These are phyloP conservation scores for Diversispora epigaea DNA, from an alignment of 192 early-diverging fungal genomes.

Conservation along the genomic window DNA sequence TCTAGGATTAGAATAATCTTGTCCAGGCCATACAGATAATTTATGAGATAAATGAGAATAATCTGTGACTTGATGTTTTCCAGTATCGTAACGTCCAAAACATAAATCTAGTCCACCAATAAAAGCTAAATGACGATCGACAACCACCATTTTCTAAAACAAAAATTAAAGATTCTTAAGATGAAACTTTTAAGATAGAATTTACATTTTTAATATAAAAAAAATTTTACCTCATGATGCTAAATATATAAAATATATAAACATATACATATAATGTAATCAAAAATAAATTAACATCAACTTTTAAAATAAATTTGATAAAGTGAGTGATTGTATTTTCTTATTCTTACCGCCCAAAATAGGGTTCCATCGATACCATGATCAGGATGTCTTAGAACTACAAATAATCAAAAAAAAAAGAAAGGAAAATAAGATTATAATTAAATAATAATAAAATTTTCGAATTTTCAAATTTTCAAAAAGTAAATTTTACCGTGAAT, in stretches of 20 bases:
- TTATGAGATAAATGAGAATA: conserved; percentile 52
- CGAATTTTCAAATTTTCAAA: background rate
- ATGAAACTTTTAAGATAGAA: background rate
- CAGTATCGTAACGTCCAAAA: conserved; percentile 83
- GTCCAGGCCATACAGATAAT: conserved; percentile 62
- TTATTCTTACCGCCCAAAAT: conserved; percentile 71
- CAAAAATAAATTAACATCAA: background rate
- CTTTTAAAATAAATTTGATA: too few relatives aligned
- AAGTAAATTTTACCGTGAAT: conserved; percentile 55
- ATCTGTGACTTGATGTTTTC: conserved; percentile 73
- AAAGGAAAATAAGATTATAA: background rate
- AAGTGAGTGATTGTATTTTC: too few relatives aligned
- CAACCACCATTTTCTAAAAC: conserved; percentile 59
- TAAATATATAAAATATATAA: background rate
- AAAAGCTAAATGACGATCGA: conserved; percentile 73
- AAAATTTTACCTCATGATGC: conserved; percentile 56
- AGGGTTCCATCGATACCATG: conserved; percentile 75
- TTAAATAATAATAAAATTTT: background rate
- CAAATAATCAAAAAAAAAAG: background rate
- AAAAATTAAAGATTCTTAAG: background rate
- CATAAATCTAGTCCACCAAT: conserved; percentile 81
- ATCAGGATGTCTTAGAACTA: conserved; percentile 84
- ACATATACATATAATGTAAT: background rate
- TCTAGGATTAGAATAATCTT: conserved; percentile 89
- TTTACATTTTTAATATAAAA: background rate